A percentile compares a stretch with the other conserved stretches of the same genome.
These are phyloP conservation scores for Lyophyllum atratum DNA, from an alignment of 768 basidiomycete species.

Conservation along the genomic window DNA sequence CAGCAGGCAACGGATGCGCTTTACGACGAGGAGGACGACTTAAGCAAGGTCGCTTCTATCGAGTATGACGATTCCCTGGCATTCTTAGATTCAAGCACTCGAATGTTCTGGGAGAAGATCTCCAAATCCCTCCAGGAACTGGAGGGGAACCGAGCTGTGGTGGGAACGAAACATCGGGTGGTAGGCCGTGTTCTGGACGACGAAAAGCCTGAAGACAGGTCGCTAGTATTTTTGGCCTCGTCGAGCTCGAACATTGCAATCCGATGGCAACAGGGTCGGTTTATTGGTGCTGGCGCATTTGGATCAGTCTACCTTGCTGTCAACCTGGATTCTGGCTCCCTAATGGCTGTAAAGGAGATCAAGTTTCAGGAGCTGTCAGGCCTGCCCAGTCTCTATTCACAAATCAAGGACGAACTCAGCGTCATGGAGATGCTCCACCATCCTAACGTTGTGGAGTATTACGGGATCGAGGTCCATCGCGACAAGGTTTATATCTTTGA, in stretches of 20 bases:
- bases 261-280: constrained; percentile 97
- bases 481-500: constrained; percentile 99
- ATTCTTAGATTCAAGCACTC: constrained; percentile 65
- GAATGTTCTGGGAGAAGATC: constrained; percentile 76
- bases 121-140: constrained; percentile 59
- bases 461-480: constrained; percentile 97
- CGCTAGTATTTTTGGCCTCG: constrained; percentile 91
- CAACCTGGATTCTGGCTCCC: constrained; percentile 91
- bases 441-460: constrained; percentile 97
- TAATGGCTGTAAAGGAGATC: constrained; percentile 99
- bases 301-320: constrained; percentile 99
- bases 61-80: constrained; percentile 45
- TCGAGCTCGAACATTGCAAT: constrained; percentile 95
- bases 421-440: constrained; percentile 99
- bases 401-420: constrained; percentile 93
- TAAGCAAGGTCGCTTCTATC: constrained; percentile 32
- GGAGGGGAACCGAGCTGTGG: constrained; percentile 61
- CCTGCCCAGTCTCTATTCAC: constrained; percentile 83
- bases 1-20: constrained; percentile 53
- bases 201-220: constrained; percentile 91
- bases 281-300: constrained; percentile 98
- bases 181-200: constrained; percentile 93
- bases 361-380: constrained; percentile 94
- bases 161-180: constrained; percentile 70
- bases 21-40: constrained; percentile 52